Conservation (phyloP, 768 basidiomycete genomes). For the Lactarius psammicola region DNA sequence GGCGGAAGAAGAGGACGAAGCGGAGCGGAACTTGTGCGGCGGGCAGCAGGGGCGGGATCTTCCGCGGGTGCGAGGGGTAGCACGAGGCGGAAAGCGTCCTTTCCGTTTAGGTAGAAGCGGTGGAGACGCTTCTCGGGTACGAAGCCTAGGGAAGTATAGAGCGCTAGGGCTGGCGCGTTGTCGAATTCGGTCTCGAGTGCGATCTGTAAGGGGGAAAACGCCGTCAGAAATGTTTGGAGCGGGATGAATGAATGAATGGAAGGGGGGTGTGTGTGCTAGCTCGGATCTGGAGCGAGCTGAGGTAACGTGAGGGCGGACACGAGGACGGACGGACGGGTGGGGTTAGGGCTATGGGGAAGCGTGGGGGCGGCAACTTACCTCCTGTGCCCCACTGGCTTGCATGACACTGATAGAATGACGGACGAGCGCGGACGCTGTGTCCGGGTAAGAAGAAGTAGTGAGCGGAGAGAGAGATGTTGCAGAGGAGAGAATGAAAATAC, state of each 20-base stretch:
- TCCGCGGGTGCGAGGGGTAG: slow-evolving; percentile 48
- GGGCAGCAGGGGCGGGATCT: background rate
- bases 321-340: slow-evolving; percentile 12
- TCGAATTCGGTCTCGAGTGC: slow-evolving; percentile 96
- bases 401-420: slow-evolving; percentile 80
- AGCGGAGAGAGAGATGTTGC: slow-evolving; percentile 2
- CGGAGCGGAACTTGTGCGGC: background rate
- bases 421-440: slow-evolving; percentile 80
- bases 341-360: slow-evolving; percentile 29
- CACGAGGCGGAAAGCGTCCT: slow-evolving; percentile 88
- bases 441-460: slow-evolving; percentile 19
- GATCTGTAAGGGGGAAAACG: slow-evolving; percentile 43
- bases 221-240: background rate
- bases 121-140: slow-evolving; percentile 92
- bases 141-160: slow-evolving; percentile 93
- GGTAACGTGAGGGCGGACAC: background rate
- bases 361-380: slow-evolving; percentile 50
- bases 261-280: too few relatives aligned
- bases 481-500: slow-evolving; percentile 53
- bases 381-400: slow-evolving; percentile 78
- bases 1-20: background rate
- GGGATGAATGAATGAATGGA: background rate
- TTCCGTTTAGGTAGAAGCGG: slow-evolving; percentile 96
- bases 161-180: slow-evolving; percentile 79
- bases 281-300: slow-evolving; percentile 8